phyloP scores from a whole-genome alignment of 139 green algal species.

The Closterium sp. region DNA sequence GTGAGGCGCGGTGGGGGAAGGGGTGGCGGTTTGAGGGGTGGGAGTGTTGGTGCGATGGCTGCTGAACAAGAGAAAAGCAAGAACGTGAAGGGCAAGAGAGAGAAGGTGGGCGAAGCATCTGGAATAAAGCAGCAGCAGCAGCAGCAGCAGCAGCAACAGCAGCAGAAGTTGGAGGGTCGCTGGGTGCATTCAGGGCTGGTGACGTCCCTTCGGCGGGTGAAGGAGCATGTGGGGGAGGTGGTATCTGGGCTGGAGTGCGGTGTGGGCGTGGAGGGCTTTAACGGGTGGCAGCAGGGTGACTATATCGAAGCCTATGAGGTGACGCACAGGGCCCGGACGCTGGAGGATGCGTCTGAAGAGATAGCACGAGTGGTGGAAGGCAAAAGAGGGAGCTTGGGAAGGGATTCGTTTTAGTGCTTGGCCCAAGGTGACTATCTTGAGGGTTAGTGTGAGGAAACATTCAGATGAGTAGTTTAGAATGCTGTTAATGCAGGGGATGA shows the following conservation, averaged over 20 bases:
- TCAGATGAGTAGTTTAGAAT: too few species aligned
- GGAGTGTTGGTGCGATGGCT: background rate
- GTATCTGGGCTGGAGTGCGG: slow-evolving; percentile 55
- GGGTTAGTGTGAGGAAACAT: too few species aligned
- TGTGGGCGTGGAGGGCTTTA: slow-evolving; percentile 36
- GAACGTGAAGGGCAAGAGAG: background rate
- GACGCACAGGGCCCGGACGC: slow-evolving; percentile 49
- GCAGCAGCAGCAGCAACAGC: background rate
- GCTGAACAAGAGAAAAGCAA: background rate
- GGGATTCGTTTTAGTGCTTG: background rate
- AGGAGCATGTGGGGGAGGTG: slow-evolving; percentile 13
- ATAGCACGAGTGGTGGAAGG: background rate
- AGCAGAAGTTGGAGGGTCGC: background rate
- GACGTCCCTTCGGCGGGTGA: background rate
- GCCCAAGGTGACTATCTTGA: too few species aligned
- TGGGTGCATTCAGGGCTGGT: background rate
- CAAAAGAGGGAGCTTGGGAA: background rate
- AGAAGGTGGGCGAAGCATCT: background rate
- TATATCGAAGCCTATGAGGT: slow-evolving; percentile 57
- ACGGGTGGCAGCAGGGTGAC: slow-evolving; percentile 59
- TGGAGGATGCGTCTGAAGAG: slow-evolving; percentile 55
- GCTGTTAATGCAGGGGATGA: too few species aligned
- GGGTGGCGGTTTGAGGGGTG: background rate
- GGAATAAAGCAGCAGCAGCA: background rate
- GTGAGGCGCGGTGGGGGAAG: slow-evolving; percentile 59